These are phyloP conservation scores for Zalaria obscura DNA, from an alignment of 2,329 filamentous ascomycete species.

Conservation along the genomic window DNA sequence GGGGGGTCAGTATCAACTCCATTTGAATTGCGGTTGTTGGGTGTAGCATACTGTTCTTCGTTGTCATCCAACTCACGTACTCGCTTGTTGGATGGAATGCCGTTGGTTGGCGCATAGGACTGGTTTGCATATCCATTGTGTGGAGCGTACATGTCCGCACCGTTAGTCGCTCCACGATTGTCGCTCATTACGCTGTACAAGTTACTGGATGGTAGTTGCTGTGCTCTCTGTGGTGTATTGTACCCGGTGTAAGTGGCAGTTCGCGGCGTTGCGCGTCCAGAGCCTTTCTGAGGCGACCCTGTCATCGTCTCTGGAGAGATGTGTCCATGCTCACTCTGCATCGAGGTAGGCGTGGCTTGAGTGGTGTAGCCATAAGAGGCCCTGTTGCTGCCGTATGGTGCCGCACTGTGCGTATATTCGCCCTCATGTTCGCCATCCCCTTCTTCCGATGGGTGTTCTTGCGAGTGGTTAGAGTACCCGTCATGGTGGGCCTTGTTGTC, in stretches of 20 bases:
- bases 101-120: slow-evolving; percentile 45
- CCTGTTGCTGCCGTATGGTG: slow-evolving; percentile 57
- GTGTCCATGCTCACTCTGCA: slow-evolving; percentile 61
- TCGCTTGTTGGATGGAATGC: slow-evolving; percentile 39
- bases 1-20: slow-evolving; percentile 42
- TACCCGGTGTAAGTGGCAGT: slow-evolving; percentile 68
- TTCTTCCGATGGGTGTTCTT: slow-evolving; percentile 12
- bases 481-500: slow-evolving; percentile 45
- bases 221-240: slow-evolving; percentile 61
- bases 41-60: slow-evolving; percentile 32
- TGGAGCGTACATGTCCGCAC: slow-evolving; percentile 43
- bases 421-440: slow-evolving; percentile 33
- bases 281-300: slow-evolving; percentile 66
- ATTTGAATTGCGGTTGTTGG: slow-evolving; percentile 47
- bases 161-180: slow-evolving; percentile 52
- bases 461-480: slow-evolving; percentile 36
- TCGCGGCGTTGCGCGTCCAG: slow-evolving; percentile 73
- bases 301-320: slow-evolving; percentile 64
- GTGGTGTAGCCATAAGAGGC: slow-evolving; percentile 56
- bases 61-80: slow-evolving; percentile 49
- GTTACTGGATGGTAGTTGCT: slow-evolving; percentile 56
- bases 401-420: slow-evolving; percentile 74
- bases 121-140: slow-evolving; percentile 31
- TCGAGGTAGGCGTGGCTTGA: slow-evolving; percentile 27
- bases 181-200: slow-evolving; percentile 84